Conservation (phyloP, 192 early-diverging fungal species). For the Mortierella alpina region DNA sequence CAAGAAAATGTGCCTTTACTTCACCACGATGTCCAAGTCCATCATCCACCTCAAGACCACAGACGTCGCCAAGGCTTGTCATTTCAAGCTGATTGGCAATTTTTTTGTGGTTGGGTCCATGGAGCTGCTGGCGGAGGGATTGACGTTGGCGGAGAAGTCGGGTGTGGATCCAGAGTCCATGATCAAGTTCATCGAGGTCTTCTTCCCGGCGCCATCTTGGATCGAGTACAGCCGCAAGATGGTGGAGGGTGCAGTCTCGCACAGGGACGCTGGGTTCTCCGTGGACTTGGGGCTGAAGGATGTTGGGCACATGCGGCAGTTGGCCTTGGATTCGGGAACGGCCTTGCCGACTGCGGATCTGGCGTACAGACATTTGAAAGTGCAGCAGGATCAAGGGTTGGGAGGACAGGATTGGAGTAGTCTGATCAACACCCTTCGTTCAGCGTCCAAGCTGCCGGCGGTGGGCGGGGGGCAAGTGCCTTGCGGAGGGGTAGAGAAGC, state of each 20-base stretch:
- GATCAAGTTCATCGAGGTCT: conserved; percentile 63
- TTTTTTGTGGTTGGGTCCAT: conserved; percentile 68
- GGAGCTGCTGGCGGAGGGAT: conserved; percentile 73
- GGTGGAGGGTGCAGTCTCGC: conserved; percentile 8
- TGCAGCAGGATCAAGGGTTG: conserved; percentile 33
- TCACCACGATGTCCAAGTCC: conserved; percentile 49
- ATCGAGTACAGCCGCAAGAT: conserved; percentile 43
- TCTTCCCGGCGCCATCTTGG: conserved; percentile 62
- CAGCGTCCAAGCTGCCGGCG: conserved; percentile 14
- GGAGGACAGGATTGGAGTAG: conserved; percentile 42
- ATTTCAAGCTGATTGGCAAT: conserved; percentile 76
- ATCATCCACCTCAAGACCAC: conserved; percentile 56
- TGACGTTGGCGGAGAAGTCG: conserved; percentile 68
- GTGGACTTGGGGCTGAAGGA: conserved; percentile 62
- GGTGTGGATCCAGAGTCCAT: conserved; percentile 68
- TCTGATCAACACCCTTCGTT: conserved; percentile 27
- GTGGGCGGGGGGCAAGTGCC: not conserved
- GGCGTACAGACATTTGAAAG: conserved; percentile 33
- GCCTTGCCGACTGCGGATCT: conserved; percentile 55
- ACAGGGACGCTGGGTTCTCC: conserved; percentile 57
- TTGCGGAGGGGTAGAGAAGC: conserved; percentile 1
- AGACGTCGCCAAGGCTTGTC: conserved; percentile 58
- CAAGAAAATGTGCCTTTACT: conserved; percentile 48
- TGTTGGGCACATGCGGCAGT: conserved; percentile 54
- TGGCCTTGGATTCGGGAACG: conserved; percentile 54